Percentiles rank a stretch among this genome's conserved stretches.
phyloP scores from a whole-genome alignment of 2,329 filamentous ascomycete species.

The Stagonosporopsis vannaccii region DNA sequence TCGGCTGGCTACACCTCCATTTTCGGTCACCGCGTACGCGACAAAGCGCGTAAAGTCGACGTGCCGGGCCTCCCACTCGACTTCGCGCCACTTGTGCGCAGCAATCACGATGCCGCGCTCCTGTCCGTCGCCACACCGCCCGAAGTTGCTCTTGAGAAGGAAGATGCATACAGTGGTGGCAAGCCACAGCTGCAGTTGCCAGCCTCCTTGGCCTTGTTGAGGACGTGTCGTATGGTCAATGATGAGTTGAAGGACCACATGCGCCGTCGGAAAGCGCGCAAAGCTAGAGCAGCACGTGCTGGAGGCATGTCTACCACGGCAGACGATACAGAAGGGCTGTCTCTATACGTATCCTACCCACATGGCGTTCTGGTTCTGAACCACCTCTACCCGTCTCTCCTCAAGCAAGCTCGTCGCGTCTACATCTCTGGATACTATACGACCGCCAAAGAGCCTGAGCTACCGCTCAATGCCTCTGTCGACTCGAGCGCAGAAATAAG shows the following conservation, averaged over 20 bases:
- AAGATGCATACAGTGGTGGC: conserved; percentile 13
- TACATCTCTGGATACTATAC: conserved; percentile 52
- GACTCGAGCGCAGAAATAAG: conserved; percentile 21
- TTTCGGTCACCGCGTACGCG: conserved; percentile 37
- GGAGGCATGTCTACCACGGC: not conserved
- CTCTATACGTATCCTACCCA: conserved; percentile 53
- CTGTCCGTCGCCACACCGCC: conserved; percentile 41
- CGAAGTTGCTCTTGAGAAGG: conserved; percentile 24
- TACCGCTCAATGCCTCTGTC: conserved; percentile 1
- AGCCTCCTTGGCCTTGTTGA: conserved; percentile 35
- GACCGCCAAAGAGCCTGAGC: conserved; percentile 13
- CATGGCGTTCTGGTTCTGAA: conserved; percentile 52
- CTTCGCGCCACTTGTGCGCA: conserved; percentile 45
- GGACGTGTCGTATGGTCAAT: conserved; percentile 45
- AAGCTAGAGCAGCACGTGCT: conserved; percentile 22
- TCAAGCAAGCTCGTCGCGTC: conserved; percentile 50
- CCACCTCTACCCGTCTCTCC: conserved; percentile 48
- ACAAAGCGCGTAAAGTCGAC: conserved; percentile 30
- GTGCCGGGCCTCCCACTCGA: conserved; percentile 50
- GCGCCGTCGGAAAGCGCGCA: conserved; percentile 23
- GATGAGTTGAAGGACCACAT: conserved; percentile 48
- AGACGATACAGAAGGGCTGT: conserved; percentile 39
- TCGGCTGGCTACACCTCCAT: conserved; percentile 45
- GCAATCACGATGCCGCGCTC: conserved; percentile 43
- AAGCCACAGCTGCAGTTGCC: conserved; percentile 26